Evolutionary conservation across 2,329 filamentous ascomycete species (phyloP), one percentile per base, ranked within the genome.

Genomic region (Botrytis tulipae): DNA sequence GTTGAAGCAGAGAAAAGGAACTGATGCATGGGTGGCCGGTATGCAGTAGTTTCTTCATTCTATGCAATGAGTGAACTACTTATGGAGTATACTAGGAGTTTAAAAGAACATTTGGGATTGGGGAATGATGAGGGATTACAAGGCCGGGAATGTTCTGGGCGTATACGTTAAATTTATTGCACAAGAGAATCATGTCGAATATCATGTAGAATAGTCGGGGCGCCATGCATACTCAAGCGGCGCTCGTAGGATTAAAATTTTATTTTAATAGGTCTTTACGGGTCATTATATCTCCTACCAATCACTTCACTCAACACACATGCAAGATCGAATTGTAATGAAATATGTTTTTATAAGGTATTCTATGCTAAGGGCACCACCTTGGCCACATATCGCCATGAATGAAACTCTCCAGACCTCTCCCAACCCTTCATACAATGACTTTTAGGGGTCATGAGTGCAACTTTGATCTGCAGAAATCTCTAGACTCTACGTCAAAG

Each of bases 401-500:
- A 62, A 54, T 48, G 61, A 65, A 65, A 65, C 61, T 65, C 73
- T 69, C 57, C 60, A 67, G 32, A n/a, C 37, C 25, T 66, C 40
- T 59, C 40, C 37, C 37, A 57, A 48, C n/a, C n/a, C 46, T 67
- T 42, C n/a, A 72, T 59, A 32, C 61, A 32, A 44, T 65, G 48
- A 57, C 14, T 35, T 57, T 57, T 72, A 42, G 51, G 63, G n/a
- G 51, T 61, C 20, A 72, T 44, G n/a, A 59, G 51, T 46, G 59
- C 20, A 54, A 48, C 46, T 68, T 57, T 42, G 40, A 46, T 57
- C 51, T 51, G 71, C 68, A 72, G 70, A 73, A 74, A 72, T 66
- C 70, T 57, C 71, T 73, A 59, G 32, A 73, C 73, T 75, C 74
- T 74, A 71, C 68, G 72, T 73, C 71, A 76, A 70, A 72, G 71